Evolutionary conservation across 345 rosid species (phyloP).

Genomic region (Ricinus communis): DNA sequence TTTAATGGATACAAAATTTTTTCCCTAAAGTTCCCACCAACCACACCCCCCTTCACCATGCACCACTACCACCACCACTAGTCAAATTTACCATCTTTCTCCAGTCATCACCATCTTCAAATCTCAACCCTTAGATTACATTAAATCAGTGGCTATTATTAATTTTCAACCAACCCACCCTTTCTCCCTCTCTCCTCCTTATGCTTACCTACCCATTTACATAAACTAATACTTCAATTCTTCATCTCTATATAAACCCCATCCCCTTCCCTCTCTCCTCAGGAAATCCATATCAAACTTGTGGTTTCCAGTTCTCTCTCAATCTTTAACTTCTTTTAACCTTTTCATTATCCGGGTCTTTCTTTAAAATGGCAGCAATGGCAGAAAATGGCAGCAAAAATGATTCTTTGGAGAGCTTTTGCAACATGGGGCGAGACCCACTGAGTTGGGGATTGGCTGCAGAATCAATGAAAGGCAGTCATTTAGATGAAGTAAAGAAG

Average conservation of each 20-base stretch:
- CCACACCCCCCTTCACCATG: slow-evolving; percentile 10
- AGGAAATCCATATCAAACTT: slow-evolving; percentile 8
- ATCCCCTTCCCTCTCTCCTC: background rate
- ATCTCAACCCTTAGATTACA: slow-evolving; percentile 1
- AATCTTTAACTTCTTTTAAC: background rate
- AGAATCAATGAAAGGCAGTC: slow-evolving; percentile 77
- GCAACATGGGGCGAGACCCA: slow-evolving; percentile 41
- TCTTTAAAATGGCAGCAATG: slow-evolving; percentile 14
- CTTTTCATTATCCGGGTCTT: background rate
- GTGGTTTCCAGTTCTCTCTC: background rate
- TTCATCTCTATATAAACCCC: slow-evolving; percentile 17
- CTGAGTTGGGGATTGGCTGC: slow-evolving; percentile 71
- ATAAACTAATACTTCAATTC: background rate
- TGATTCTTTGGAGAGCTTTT: slow-evolving; percentile 17
- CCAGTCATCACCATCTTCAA: background rate
- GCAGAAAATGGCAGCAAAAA: slow-evolving; percentile 13
- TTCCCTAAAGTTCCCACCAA: slow-evolving; percentile 16
- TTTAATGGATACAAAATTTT: background rate
- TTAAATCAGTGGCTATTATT: slow-evolving; percentile 11
- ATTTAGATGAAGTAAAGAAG: slow-evolving; percentile 72
- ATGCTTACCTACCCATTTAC: slow-evolving; percentile 21
- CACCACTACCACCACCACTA: slow-evolving; percentile 9
- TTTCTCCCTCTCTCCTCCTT: slow-evolving; percentile 12
- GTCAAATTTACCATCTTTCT: slow-evolving; percentile 17
- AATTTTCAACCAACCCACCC: slow-evolving; percentile 29